Evolutionary conservation across 495 filamentous ascomycete species (phyloP).

Genomic region (Penicillium turbatum): DNA sequence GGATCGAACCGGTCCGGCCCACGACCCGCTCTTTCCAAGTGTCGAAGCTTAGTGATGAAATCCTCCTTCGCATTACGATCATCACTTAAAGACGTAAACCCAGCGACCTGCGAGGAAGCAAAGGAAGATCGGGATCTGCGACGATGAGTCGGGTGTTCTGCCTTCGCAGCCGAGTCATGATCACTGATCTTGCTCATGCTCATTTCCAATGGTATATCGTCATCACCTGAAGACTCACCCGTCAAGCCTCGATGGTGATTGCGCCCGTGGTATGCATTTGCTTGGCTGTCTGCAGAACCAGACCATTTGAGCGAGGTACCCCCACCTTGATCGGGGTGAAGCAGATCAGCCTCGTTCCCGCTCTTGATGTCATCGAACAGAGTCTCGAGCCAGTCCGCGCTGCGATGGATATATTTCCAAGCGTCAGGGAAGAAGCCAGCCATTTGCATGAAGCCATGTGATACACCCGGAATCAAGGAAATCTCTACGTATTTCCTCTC

Average conservation of each 20-base stretch:
- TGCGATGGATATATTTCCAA: constrained; percentile 73
- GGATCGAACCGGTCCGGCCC: constrained; percentile 12
- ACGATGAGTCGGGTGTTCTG: constrained; percentile 6
- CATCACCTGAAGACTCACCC: constrained; percentile 69
- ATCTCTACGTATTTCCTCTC: constrained; percentile 79
- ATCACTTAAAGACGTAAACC: constrained; percentile 10
- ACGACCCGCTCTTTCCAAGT: constrained; percentile 13
- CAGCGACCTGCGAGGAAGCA: constrained; percentile 11
- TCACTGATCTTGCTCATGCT: constrained; percentile 42
- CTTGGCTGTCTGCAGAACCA: background rate
- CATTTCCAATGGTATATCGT: constrained; percentile 80
- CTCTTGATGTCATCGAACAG: constrained; percentile 55
- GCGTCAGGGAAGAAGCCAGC: constrained; percentile 79
- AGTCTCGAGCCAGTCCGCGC: constrained; percentile 71
- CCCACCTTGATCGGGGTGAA: constrained; percentile 10
- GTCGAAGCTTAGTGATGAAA: constrained; percentile 22
- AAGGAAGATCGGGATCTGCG: constrained; percentile 20
- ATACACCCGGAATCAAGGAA: constrained; percentile 76
- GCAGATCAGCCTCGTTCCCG: constrained; percentile 23
- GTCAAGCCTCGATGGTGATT: constrained; percentile 41
- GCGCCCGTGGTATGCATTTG: constrained; percentile 2
- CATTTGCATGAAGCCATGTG: constrained; percentile 92
- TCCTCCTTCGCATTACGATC: constrained; percentile 19
- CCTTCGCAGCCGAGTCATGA: background rate
- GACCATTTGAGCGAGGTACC: constrained; percentile 1